phyloP scores from a whole-genome alignment of 805 yeast species.

The Lipomyces starkeyi region DNA sequence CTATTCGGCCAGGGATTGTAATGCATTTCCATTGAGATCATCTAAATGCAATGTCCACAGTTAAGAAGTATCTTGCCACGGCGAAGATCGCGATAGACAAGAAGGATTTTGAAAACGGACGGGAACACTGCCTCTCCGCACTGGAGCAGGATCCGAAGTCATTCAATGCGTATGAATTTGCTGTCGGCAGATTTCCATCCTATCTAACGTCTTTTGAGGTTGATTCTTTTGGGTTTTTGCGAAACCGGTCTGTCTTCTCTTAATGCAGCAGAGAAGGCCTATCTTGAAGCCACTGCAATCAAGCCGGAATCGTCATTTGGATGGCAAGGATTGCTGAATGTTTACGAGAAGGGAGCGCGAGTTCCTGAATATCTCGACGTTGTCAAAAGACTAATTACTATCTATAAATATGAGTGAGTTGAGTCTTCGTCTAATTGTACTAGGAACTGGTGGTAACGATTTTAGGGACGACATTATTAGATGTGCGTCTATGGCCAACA shows the following conservation, averaged over 20 bases:
- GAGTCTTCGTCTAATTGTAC: neutral
- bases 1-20: neutral
- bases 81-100: conserved; percentile 46
- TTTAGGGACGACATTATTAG: conserved; percentile 35
- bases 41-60: conserved; percentile 18
- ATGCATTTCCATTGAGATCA: neutral
- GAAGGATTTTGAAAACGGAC: conserved; percentile 66
- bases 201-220: conserved; percentile 14
- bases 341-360: conserved; percentile 39
- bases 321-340: conserved; percentile 75
- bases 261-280: conserved; percentile 56
- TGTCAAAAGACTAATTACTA: conserved; percentile 32
- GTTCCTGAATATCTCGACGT: conserved; percentile 37
- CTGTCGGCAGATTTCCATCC: neutral
- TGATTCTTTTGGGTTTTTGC: conserved; percentile 33
- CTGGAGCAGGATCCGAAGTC: conserved; percentile 60
- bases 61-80: conserved; percentile 30
- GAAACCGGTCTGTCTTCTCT: conserved; percentile 44
- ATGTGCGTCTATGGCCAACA: conserved; percentile 40
- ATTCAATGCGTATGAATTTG: conserved; percentile 64
- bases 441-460: neutral
- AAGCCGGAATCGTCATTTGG: conserved; percentile 58
- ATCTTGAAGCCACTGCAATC: conserved; percentile 54
- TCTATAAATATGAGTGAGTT: conserved; percentile 33
- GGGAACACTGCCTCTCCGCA: conserved; percentile 61